Base-by-base conservation (phyloP, 441 rosid species). In the Kokia cookei region DNA sequence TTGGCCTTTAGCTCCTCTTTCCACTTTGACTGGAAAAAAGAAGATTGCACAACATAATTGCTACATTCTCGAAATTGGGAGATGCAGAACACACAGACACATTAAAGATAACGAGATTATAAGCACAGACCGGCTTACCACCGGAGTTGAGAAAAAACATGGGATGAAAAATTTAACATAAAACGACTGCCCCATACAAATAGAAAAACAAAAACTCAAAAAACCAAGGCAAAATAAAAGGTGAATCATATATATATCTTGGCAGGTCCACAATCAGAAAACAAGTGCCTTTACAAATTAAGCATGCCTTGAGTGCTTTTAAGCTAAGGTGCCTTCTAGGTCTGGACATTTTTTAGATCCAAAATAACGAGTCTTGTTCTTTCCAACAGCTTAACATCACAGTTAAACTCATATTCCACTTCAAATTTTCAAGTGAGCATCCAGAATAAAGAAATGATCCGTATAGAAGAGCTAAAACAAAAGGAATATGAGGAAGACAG, bases 1-100 rank as follows among this genome's bases (percentile, higher is more conserved):
- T 87, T 90, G 37, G 77, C 87, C 81, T 89, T 89, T 82, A 79
- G 72, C 73, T 76, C 93, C 71, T 86, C 84, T 85, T 86, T 87
- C 98, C 93, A 87, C 79, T 86, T 91, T 19, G 61, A 83, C 98
- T 95, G 87, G 22, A 19, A 32, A 77, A 63, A 72, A 58, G 70
- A 65, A 75, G 37, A 78, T 24, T 26, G 27, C 47, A 82, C 57
- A 2, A 32, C 26, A 45, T 47, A 40, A 77, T 72, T 72, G 60
- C 66, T 73, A 65, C 51, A 42, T 24, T 75, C 5, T 14, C 7
- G 65, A 37, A 69, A 37, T 37, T 15, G 64, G 40, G 37, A 51
- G 9, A 48, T n/a, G 29, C 50, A 55, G 50, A 71, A 47, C 26
- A 65, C 17, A 27, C 29, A 13, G 12, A 1, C 32, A 17, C 8